Base-by-base conservation (phyloP, 306 rosid species). In the Sphenostylis stenocarpa region DNA sequence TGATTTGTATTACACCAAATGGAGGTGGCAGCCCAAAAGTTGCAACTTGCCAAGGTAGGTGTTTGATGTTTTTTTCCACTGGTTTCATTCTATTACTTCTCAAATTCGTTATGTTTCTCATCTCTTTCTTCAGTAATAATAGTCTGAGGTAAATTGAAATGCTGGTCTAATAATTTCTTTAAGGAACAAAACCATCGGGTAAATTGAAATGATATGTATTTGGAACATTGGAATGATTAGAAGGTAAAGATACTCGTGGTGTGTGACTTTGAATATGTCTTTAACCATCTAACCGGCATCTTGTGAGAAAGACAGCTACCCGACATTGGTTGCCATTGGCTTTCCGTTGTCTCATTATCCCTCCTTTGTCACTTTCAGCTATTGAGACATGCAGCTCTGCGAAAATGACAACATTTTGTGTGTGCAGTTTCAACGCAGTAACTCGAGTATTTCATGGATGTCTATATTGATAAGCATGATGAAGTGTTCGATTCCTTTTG, bases 21-120 rank as follows among this genome's bases (percentile, higher is more conserved):
- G 98, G 97, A 91, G 96, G 87, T 91, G 98, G 98, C 98, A 93
- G 69, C 98, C 98, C 47, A 88, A 76, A 62, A 33, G 51, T 52
- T 93, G 98, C 84, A 90, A 89, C 86, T 80, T 93, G 83, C 97
- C 98, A 77, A 91, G 98, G 98, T 93, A 48, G 4, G 7, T 16
- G 17, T 14, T 63, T 74, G 23, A 24, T 29, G 9, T 5, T 63
- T 74, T 60, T 61, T 12, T 45, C 17, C 57, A 1, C 0, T 58
- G 63, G 20, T 70, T 70, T 70, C 47, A 20, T 20, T 17, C 17
- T 73, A 15, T 10, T 28, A 62, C 12, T 44, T 44, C 31, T 20
- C 38, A 12, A 19, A 17, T 28, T 74, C 5, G 21, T 43, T 31
- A 43, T 67, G 67, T 44, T 67, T 67, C 28, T 31, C 51, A 15